Conservation (phyloP, 768 basidiomycete genomes). For the Tubosaeta brunneosetosa region DNA sequence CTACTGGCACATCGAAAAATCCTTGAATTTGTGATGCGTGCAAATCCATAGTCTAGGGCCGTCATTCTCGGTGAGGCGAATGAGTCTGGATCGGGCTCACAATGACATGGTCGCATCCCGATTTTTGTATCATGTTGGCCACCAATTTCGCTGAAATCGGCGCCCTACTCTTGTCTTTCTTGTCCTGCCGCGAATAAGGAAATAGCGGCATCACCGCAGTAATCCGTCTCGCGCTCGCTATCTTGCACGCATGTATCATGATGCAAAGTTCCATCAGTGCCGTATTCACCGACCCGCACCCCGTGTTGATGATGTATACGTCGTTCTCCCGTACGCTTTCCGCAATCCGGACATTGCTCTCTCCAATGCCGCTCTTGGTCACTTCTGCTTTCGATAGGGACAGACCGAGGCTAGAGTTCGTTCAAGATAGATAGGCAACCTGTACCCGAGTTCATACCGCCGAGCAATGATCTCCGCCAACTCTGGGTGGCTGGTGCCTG, state of each 20-base stretch:
- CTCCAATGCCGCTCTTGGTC: slow-evolving; percentile 84
- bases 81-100: slow-evolving; percentile 44
- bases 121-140: slow-evolving; percentile 92
- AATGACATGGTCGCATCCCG: slow-evolving; percentile 95
- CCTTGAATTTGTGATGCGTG: slow-evolving; percentile 99
- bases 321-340: slow-evolving; percentile 98
- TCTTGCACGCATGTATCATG: slow-evolving; percentile 99
- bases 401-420: slow-evolving; percentile 70
- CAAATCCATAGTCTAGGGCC: slow-evolving; percentile 87
- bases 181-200: slow-evolving; percentile 97
- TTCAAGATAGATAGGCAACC: slow-evolving; percentile 22
- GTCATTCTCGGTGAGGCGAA: slow-evolving; percentile 2
- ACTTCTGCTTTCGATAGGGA: slow-evolving; percentile 85
- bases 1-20: slow-evolving; percentile 99
- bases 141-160: slow-evolving; percentile 98
- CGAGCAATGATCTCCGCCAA: slow-evolving; percentile 90
- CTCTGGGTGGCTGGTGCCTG: slow-evolving; percentile 94
- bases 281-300: slow-evolving; percentile 82
- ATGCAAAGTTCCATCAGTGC: slow-evolving; percentile 98
- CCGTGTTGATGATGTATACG: slow-evolving; percentile 97
- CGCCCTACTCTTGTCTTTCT: slow-evolving; percentile 98
- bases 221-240: slow-evolving; percentile 96
- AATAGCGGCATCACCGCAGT: slow-evolving; percentile 98
- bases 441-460: slow-evolving; percentile 49
- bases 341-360: slow-evolving; percentile 85